Evolutionary conservation across 2,329 filamentous ascomycete species (phyloP), one percentile per base, ranked within the genome.

Genomic region (Aspergillus nomiae): DNA sequence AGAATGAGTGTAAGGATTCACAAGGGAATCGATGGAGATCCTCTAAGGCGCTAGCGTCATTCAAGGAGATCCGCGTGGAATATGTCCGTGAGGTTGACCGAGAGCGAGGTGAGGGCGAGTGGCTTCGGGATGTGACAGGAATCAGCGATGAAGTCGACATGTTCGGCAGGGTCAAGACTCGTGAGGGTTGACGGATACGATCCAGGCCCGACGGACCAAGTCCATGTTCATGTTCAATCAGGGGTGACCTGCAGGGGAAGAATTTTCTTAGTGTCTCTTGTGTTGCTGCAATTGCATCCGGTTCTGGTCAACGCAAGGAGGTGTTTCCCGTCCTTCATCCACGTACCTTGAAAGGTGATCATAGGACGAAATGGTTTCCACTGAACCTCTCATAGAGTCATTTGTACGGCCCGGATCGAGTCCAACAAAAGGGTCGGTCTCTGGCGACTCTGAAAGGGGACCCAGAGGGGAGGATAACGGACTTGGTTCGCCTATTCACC

Each of bases 1-100:
- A 98, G 81, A 99, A 99, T 1, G 95, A 99, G 78, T 99, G 95
- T 54, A 99, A 83, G 7, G 95, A 99, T 76, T 99, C 95, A 70
- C 92, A 92, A 1, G 95, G 94, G 75, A 99, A 99, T 57, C 94
- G 90, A 53, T 89, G 90, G 53, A 99, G 86, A 74, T 99, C 95
- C 81, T 98, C 95, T 48, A 91, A 72, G 8, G 81, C 87, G 28
- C 92, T 92, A 26, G 92, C 93, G 24, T 84, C 82, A 7, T 85
- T 89, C n/a, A 88, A 83, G 10, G 85, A 81, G 30, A 88, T 74
- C 19, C 85, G 83, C 56, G 83, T 79, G 51, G 84, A 85, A 53
- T 84, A 81, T 41, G 84, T 80, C 65, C 79, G 77, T 34, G 84
- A 83, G 7, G 85, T 83, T 38, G 87, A 86, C 38, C 89, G 81